Conservation (phyloP, 2,329 filamentous ascomycete species). For the Talaromyces sp. region DNA sequence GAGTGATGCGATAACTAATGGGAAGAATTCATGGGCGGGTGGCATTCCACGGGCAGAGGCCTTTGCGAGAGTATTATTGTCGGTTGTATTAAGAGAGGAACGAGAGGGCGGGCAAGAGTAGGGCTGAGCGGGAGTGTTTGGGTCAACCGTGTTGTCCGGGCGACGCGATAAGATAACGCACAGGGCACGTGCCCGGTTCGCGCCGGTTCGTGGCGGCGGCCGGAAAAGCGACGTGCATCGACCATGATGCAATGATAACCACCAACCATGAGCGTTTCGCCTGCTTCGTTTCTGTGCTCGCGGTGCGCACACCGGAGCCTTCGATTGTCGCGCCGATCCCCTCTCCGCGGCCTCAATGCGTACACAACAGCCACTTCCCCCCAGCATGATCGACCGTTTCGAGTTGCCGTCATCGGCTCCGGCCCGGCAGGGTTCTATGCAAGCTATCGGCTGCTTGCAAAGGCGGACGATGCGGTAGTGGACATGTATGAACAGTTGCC, state of each 20-base stretch:
- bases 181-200: constrained; percentile 1
- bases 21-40: not conserved
- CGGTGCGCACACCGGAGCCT: constrained; percentile 4
- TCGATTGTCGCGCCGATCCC: constrained; percentile 3
- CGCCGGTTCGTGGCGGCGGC: not conserved
- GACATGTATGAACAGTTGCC: constrained; percentile 97
- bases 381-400: constrained; percentile 52
- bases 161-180: constrained; percentile 11
- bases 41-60: not conserved
- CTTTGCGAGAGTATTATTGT: not conserved
- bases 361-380: constrained; percentile 21
- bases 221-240: not conserved
- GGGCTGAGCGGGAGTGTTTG: constrained; percentile 9
- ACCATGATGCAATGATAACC: not conserved
- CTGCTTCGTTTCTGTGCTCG: constrained; percentile 5
- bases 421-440: constrained; percentile 96
- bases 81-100: not conserved
- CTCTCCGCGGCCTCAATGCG: not conserved
- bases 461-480: constrained; percentile 64
- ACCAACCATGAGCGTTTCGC: not conserved
- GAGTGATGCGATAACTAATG: constrained; percentile 13
- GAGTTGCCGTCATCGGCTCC: constrained; percentile 84
- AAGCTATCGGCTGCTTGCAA: constrained; percentile 75
- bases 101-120: not conserved
- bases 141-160: constrained; percentile 3